Base-by-base conservation (phyloP, 1,284 basidiomycete genomes). In the Microbotryomycetes sp. region DNA sequence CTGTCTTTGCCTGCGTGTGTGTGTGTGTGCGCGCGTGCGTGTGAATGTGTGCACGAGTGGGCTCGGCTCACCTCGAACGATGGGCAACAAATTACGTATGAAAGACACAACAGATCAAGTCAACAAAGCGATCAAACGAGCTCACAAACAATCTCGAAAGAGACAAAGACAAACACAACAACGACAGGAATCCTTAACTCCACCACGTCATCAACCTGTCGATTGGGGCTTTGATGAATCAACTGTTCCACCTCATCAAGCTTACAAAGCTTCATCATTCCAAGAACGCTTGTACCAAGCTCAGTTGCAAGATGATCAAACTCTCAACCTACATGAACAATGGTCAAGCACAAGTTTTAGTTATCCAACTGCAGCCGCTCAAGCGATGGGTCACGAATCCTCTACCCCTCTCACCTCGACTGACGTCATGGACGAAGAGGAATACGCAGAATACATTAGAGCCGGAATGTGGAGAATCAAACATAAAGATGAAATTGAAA, bases 401-500 rank as follows among this genome's bases (percentile, higher is more conserved):
- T 29, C 3, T 19, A 19, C 9, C 19, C 36, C 36, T 19, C 36
- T 42, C 36, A 42, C 36, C 12, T 19, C 23, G 23, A n/a, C 26
- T 14, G 45, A 30, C 25, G 77, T 81, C 62, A 85, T 90, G 85
- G 85, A 87, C 68, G 87, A 89, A n/a, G 86, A 90, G 64, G 84
- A 88, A 67, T 90, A 90, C 67, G 83, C 84, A 3, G 88, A 90
- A 71, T 89, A 86, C 83, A 76, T 90, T 36, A 77, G 88, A 62
- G 76, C 80, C 48, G 87, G 86, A 31, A 90, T 90, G 85, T 89
- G 87, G 80, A 82, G 82, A 84, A 84, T 67, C n/a, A 66, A 64
- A 50, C 74, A 76, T 56, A 67, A 16, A 79, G 81, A 51, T 81
- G 73, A 87, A 74, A 80, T 83, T 68, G 85, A 81, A 62, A 85